A percentile compares a stretch with the other conserved stretches of the same genome.
These are phyloP conservation scores for Fomitopsis palustris DNA, from an alignment of 1,284 basidiomycete species.

Conservation along the genomic window DNA sequence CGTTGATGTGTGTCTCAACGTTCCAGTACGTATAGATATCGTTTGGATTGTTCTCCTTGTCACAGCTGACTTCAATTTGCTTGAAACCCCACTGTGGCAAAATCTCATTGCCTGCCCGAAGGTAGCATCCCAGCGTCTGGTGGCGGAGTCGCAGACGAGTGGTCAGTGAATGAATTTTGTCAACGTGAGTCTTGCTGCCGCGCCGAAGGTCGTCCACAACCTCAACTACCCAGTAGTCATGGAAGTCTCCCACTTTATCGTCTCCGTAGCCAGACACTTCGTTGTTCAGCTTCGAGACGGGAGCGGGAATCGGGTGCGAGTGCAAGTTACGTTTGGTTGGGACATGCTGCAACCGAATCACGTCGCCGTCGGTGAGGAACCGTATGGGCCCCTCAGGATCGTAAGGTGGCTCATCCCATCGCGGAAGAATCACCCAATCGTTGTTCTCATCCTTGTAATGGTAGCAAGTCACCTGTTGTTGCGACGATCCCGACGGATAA, in stretches of 20 bases:
- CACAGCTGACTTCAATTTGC: constrained; percentile 95
- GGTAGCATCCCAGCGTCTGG: constrained; percentile 77
- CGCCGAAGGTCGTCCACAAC: constrained; percentile 87
- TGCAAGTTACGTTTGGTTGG: constrained; percentile 91
- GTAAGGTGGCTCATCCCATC: constrained; percentile 72
- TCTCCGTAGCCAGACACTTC: constrained; percentile 96
- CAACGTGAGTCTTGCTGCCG: constrained; percentile 55
- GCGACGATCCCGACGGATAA: constrained; percentile 88
- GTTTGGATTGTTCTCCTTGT: constrained; percentile 80
- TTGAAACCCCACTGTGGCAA: constrained; percentile 99
- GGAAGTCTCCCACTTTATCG: constrained; percentile 77
- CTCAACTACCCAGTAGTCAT: constrained; percentile 94
- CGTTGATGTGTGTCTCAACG: constrained; percentile 96
- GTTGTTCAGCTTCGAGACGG: constrained; percentile 86
- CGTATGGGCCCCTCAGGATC: constrained; percentile 64
- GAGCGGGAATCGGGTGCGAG: constrained; percentile 85
- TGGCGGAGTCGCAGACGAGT: constrained; percentile 88
- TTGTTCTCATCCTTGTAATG: constrained; percentile 99
- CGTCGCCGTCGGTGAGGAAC: constrained; percentile 77
- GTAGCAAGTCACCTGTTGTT: constrained; percentile 99
- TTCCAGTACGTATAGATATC: constrained; percentile 97
- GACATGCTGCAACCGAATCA: constrained; percentile 78
- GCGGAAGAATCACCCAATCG: constrained; percentile 82
- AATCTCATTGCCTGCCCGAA: constrained; percentile 85
- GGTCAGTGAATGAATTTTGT: constrained; percentile 84